A percentile compares a stretch with the other conserved stretches of the same genome.
Evolutionary conservation across 768 basidiomycete genomes (phyloP).

Genomic region (Termitomyces sp.): DNA sequence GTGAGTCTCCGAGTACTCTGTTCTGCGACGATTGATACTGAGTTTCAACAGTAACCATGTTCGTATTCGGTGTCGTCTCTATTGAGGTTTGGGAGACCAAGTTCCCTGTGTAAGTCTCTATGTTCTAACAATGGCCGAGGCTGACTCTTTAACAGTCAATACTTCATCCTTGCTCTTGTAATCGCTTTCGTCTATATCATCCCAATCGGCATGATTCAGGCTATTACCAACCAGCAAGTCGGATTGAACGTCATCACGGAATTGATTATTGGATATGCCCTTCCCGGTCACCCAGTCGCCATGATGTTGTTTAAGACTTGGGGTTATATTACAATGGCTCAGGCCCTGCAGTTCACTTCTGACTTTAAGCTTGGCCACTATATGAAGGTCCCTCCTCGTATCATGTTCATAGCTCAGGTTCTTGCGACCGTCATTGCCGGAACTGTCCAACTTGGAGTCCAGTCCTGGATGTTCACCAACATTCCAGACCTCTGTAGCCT

Average conservation of each 20-base stretch:
- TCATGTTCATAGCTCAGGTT: constrained; percentile 72
- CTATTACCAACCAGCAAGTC: constrained; percentile 78
- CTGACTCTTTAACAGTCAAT: constrained; percentile 22
- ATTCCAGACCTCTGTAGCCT: constrained; percentile 55
- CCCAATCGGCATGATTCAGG: constrained; percentile 61
- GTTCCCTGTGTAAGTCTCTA: constrained; percentile 61
- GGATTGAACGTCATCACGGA: constrained; percentile 76
- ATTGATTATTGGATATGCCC: constrained; percentile 72
- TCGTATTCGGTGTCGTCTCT: constrained; percentile 60
- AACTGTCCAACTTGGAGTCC: constrained; percentile 71
- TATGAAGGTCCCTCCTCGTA: constrained; percentile 58
- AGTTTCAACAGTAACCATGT: constrained; percentile 44
- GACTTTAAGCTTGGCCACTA: constrained; percentile 82
- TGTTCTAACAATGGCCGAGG: neutral
- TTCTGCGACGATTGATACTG: neutral
- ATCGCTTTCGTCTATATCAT: constrained; percentile 67
- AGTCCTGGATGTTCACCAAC: constrained; percentile 73
- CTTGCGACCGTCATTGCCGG: constrained; percentile 64
- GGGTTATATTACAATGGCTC: constrained; percentile 69
- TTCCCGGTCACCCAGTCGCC: constrained; percentile 74
- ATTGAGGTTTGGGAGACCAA: constrained; percentile 70
- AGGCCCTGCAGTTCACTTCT: constrained; percentile 63
- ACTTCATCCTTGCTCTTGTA: constrained; percentile 64
- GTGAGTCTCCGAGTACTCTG: constrained; percentile 25
- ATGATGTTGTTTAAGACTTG: constrained; percentile 88